Evolutionary conservation across 371 early-diverging fungal genomes (phyloP).

Genomic region (Apophysomyces ossiformis): DNA sequence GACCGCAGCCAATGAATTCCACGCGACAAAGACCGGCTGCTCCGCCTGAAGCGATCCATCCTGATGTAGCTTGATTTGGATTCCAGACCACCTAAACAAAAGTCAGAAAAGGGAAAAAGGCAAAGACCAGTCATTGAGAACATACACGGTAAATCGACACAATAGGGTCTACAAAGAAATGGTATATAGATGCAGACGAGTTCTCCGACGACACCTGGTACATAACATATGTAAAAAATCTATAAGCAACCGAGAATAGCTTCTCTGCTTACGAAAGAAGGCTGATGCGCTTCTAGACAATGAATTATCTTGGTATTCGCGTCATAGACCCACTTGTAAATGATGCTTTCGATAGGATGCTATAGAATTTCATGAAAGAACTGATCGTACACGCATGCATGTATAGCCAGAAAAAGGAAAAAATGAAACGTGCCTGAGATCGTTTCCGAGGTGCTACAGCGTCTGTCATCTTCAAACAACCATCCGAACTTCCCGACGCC

Average conservation of each 20-base stretch:
- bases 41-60: constrained; percentile 27
- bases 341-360: constrained; percentile 15
- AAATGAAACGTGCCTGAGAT: background rate
- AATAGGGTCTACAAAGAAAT: constrained; percentile 5
- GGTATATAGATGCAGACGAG: background rate
- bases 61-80: constrained; percentile 14
- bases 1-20: constrained; percentile 26
- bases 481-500: constrained; percentile 15
- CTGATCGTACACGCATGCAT: too few species aligned
- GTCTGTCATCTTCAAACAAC: constrained; percentile 17
- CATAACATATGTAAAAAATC: background rate
- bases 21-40: constrained; percentile 26
- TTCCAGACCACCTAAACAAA: constrained; percentile 21
- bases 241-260: background rate
- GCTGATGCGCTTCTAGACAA: constrained; percentile 20
- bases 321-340: constrained; percentile 27
- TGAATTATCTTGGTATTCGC: constrained; percentile 4
- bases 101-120: background rate
- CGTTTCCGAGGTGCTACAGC: constrained; percentile 14
- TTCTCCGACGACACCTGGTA: background rate
- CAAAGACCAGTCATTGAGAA: background rate
- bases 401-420: background rate
- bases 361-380: background rate
- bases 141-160: constrained; percentile 13
- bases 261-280: constrained; percentile 16